Base-by-base conservation (phyloP, 208 protist genomes). In the Histomonas meleagridis region DNA sequence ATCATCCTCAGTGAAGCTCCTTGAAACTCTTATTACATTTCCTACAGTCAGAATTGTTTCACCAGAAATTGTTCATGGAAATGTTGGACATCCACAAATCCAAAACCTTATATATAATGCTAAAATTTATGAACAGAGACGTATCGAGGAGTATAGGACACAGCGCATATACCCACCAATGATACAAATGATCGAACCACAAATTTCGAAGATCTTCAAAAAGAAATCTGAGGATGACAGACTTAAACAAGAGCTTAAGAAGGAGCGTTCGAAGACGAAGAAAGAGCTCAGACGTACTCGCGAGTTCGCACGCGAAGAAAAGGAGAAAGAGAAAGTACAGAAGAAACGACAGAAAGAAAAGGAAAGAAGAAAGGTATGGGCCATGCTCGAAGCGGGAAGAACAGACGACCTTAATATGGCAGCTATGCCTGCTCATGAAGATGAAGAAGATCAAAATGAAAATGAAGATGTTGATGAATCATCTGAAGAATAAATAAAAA, bases 161-260 rank as follows among this genome's bases (percentile, higher is more conserved):
- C 35, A 23, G 3, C 35, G 70, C 32, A 43, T 81, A 32, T 81
- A 51, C 43, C 70, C 70, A 51, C 70, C 70, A 51, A 81, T 81
- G 70, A 81, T 81, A 32, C 70, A 81, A 81, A 81, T 81, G 70
- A 28, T 81, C 1, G 23, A 81, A 51, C 70, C 70, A 81, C 48
- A 53, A 43, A 10, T 81, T 48, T 7, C 9, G 7, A 7, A 12
- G 23, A 81, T 23, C 5, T 10, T 10, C 7, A 81, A 81, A 23
- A 5, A 48, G n/a, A 48, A 10, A 2, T 12, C 35, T 46, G 70
- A 81, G 18, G 70, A 81, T 18, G 5, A 81, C 40, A 81, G 51
- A 28, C 70, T 46, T 32, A 81, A 81, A 43, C 48, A 81, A 23
- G 16, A 7, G 3, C 35, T 81, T 16, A 81, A 43, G 38, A 81